Conservation (phyloP, 371 early-diverging fungal genomes). For the Mortierella sp. region DNA sequence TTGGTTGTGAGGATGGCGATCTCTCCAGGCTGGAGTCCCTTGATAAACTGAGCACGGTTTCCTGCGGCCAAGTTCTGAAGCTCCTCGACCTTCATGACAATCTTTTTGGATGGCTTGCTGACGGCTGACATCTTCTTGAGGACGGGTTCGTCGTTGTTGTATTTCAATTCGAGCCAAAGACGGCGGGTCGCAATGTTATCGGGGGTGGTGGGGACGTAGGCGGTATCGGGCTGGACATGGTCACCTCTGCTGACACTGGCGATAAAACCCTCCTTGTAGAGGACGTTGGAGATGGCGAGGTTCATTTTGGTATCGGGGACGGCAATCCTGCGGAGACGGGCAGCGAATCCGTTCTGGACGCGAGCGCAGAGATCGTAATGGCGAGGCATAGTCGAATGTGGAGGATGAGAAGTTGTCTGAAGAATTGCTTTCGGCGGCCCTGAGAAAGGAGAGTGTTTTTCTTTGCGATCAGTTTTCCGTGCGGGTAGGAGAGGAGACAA, state of each 20-base stretch:
- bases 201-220: slow-evolving; percentile 82
- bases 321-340: slow-evolving; percentile 84
- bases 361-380: slow-evolving; percentile 94
- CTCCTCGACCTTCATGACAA: slow-evolving; percentile 86
- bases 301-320: slow-evolving; percentile 94
- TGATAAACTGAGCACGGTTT: slow-evolving; percentile 78
- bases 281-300: slow-evolving; percentile 84
- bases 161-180: slow-evolving; percentile 95
- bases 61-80: slow-evolving; percentile 81
- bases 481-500: background rate
- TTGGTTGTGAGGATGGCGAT: slow-evolving; percentile 91
- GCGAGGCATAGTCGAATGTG: slow-evolving; percentile 73
- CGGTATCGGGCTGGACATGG: slow-evolving; percentile 77
- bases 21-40: slow-evolving; percentile 91
- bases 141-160: slow-evolving; percentile 88
- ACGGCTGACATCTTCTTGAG: slow-evolving; percentile 79
- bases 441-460: too few species aligned
- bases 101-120: slow-evolving; percentile 86
- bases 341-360: slow-evolving; percentile 91
- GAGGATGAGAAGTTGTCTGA: background rate
- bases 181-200: slow-evolving; percentile 90
- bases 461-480: slow-evolving; percentile 4
- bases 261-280: slow-evolving; percentile 95
- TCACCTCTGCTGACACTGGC: slow-evolving; percentile 85
- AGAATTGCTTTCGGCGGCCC: background rate